These are phyloP conservation scores for Botrytis cinerea DNA, from an alignment of 2,329 filamentous ascomycete species.

Conservation along the genomic window DNA sequence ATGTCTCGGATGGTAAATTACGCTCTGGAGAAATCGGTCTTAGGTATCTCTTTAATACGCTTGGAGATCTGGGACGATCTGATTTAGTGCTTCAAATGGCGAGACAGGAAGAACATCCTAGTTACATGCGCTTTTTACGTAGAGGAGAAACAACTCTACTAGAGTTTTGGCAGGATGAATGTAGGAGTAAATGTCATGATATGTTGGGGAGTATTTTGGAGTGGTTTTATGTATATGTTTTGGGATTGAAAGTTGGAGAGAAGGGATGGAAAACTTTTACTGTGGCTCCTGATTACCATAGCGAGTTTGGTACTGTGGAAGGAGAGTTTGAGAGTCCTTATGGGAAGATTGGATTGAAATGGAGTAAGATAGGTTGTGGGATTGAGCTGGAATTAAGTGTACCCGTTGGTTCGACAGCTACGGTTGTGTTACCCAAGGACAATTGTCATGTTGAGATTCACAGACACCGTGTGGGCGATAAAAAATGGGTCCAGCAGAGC, in stretches of 20 bases:
- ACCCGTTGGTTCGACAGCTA: background rate
- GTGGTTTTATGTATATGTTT: constrained; percentile 46
- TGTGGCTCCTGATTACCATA: background rate
- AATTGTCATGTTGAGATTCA: background rate
- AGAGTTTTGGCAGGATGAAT: constrained; percentile 50
- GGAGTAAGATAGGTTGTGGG: background rate
- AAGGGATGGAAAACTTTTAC: background rate
- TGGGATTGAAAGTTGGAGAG: background rate
- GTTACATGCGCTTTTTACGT: constrained; percentile 29
- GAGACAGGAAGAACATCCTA: background rate
- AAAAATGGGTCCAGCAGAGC: background rate
- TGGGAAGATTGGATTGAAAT: background rate
- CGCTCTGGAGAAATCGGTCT: background rate
- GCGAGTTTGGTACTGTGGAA: background rate
- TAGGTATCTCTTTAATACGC: background rate
- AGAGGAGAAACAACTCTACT: constrained; percentile 48
- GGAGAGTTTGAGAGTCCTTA: background rate
- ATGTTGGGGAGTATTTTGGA: constrained; percentile 53
- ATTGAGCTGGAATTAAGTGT: background rate
- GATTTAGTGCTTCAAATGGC: background rate
- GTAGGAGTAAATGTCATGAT: constrained; percentile 50
- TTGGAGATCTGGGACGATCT: background rate
- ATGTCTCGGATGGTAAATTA: background rate
- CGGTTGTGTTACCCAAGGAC: background rate
- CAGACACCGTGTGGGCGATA: background rate